Base-by-base conservation (phyloP, 148 eudicot species). In the Rhododendron kiyosumense region DNA sequence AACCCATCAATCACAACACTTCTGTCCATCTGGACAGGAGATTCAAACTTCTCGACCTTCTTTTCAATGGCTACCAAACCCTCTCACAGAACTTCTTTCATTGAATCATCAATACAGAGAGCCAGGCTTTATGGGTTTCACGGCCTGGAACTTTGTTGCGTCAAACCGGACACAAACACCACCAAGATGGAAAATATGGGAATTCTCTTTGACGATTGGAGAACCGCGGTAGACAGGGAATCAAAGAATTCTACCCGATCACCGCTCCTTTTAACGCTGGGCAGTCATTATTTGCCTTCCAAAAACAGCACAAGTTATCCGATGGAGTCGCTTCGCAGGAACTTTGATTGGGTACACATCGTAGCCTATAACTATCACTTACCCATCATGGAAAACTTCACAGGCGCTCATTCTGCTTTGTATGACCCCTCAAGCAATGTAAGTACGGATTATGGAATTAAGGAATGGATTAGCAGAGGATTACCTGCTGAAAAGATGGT, bases 261-360 rank as follows among this genome's bases (percentile, higher is more conserved):
- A 14, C 79, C 17, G 5, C 77, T 90, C 26, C 85, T 85, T 46
- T 69, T 90, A 81, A 87, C 85, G 9, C 75, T 90, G 81, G 83
- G 45, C 13, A 86, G 84, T 54, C 26, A 49, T 38, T 81, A 86
- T 63, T 7, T 45, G 48, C 48, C 48, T 45, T 24, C 28, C 1
- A 61, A 24, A 22, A 61, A 61, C 69, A 5, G 1, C 28, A n/a
- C 73, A 65, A n/a, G 4, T 8, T 90, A 88, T 63, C 90, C 92
- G 0, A 49, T 91, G 65, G 88, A 83, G 38, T 79, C 92, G 26
- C 85, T 91, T 13, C 32, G 11, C 3, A 87, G 41, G 36, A 90
- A 90, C 81, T 63, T 91, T 32, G 89, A 90, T 51, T 90, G 92
- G 93, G 86, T 91, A 78, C 82, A 86, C 81, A 8, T 90, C 17